Base-by-base conservation (phyloP, 176 grass and related monocot species). In the Puya raimondii region DNA sequence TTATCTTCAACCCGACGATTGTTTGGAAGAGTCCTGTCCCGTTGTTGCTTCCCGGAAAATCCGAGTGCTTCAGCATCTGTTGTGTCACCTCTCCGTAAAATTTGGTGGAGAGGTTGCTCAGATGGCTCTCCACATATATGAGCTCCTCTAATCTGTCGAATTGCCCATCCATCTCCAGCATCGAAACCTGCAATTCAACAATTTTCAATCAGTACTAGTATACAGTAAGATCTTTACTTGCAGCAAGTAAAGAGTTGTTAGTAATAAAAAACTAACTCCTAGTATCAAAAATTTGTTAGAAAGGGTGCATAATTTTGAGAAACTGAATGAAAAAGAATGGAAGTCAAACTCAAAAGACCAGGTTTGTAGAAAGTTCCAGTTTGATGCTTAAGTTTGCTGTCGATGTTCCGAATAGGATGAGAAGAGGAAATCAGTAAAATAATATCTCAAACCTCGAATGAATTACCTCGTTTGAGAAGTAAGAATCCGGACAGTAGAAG, bases 21-120 rank as follows among this genome's bases (percentile, higher is more conserved):
- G 91, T 91, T 72, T 91, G 91, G 88, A 96, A 96, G 33, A 91
- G 85, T 51, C 91, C 88, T 15, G 91, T 91, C 64, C 91, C 88
- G 21, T 96, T 96, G 88, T 86, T 88, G 80, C 91, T 88, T 49
- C 91, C 88, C 9, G 91, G 85, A 71, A 96, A 91, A 63, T 96
- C 91, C 9, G 88, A 63, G 42, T 91, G 91, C 88, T 91, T 96
- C 33, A 96, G 74, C 88, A 91, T 91, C 79, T 91, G 88, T 71
- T 96, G 91, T 70, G 91, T 96, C 79, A 96, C 91, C 74, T 96
- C 91, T 22, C 91, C 91, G 14, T 96, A 96, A 70, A 91, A 96
- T 79, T 96, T 96, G 74, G 82, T 77, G 22, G 91, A 96, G 67
- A 86, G 85, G 72, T 88, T 96, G 88, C 91, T 88, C 14, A 88